Base-by-base conservation (phyloP, 495 filamentous ascomycete genomes). In the Chlorociboria aeruginascens region DNA sequence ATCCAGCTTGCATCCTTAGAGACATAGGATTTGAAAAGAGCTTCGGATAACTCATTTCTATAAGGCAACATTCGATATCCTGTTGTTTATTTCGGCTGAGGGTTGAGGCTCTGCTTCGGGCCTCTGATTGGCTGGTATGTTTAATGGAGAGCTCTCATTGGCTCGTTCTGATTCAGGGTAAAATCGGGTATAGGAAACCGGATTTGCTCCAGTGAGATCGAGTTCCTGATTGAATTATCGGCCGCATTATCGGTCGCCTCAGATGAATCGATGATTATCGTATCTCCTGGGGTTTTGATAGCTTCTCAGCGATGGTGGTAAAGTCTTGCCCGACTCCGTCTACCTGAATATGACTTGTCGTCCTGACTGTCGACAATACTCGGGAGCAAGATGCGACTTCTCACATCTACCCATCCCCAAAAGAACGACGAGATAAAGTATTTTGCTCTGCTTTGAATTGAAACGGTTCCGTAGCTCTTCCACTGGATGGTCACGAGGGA, bases 381-480 rank as follows among this genome's bases (percentile, higher is more conserved):
- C 51, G 14, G 61, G 43, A 3, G 63, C 63, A 33, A 67, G 37
- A 40, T 66, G 62, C 25, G 61, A 61, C 52, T 68, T 68, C 16
- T 62, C 61, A 42, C 50, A 56, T 13, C 64, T 62, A 14, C 61
- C 61, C 40, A 67, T 52, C 13, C 60, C 63, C 28, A 54, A 59
- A 28, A 66, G 36, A 12, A 58, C 52, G 29, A 55, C 45, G n/a
- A 57, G 48, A 11, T 7, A 45, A 8, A 43, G 54, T n/a, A 10
- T 13, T 9, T 17, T 40, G 28, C 11, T 31, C 37, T 8, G 40
- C 8, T n/a, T 20, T 6, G 25, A 16, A 20, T 51, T 8, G 11
- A 51, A 46, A 28, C 25, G 10, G 8, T 40, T 44, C 31, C 12
- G 32, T 33, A 51, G 39, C 17, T 36, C 36, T 32, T 46, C 20